These are phyloP conservation scores for Ostreobium quekettii DNA, from an alignment of 139 green algal species.

Conservation along the genomic window DNA sequence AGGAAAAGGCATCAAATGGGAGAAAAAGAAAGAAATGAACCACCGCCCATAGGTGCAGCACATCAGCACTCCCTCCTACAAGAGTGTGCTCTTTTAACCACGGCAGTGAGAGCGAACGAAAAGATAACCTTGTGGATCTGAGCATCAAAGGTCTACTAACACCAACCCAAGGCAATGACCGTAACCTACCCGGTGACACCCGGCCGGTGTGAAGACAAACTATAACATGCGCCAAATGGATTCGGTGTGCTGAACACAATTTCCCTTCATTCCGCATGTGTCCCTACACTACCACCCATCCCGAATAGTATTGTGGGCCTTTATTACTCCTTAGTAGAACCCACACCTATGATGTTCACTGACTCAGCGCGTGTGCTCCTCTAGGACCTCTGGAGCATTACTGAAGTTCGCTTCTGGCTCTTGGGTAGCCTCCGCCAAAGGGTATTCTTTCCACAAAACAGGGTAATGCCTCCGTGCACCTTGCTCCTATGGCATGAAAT, in stretches of 20 bases:
- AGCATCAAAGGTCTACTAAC: background rate
- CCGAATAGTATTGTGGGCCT: background rate
- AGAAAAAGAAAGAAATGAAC: background rate
- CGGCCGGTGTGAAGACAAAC: too few relatives aligned
- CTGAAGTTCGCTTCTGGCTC: background rate
- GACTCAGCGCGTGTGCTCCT: too few relatives aligned
- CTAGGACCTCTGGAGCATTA: background rate
- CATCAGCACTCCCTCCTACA: background rate
- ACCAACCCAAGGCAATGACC: background rate
- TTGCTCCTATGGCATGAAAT: background rate
- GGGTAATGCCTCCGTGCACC: background rate
- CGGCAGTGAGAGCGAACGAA: background rate
- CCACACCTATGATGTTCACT: background rate
- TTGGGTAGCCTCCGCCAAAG: background rate
- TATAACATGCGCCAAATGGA: too few relatives aligned
- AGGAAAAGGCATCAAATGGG: background rate
- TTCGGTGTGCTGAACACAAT: too few relatives aligned
- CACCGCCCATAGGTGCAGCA: background rate
- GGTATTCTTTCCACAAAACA: background rate
- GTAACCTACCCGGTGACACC: too few relatives aligned
- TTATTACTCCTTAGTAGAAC: background rate
- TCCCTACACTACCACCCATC: background rate
- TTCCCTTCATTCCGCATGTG: too few relatives aligned
- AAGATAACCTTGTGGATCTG: background rate
- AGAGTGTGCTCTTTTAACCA: background rate